A percentile compares a stretch with the other conserved stretches of the same genome.
phyloP scores from a whole-genome alignment of 305 asterid species.

The Fraxinus albicans region DNA sequence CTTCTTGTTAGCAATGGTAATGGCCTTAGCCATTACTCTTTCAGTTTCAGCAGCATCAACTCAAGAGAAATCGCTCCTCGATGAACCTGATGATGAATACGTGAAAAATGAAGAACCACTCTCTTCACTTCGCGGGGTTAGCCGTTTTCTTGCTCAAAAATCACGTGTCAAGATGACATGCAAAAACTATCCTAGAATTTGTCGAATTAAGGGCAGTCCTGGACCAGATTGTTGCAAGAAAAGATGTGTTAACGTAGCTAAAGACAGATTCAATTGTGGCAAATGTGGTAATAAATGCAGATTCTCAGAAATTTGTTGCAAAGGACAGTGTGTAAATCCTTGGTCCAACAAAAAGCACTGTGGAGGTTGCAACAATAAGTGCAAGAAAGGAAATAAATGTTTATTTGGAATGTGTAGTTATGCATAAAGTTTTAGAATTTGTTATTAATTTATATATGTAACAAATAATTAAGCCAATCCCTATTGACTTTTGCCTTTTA shows the following conservation, averaged over 20 bases:
- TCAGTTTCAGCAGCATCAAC: constrained; percentile 27
- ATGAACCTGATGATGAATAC: constrained; percentile 2
- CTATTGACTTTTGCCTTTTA: not conserved
- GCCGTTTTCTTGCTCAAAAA: constrained; percentile 35
- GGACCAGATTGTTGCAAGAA: constrained; percentile 64
- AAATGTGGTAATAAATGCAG: constrained; percentile 56
- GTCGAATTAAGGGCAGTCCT: constrained; percentile 46
- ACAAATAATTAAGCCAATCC: not conserved
- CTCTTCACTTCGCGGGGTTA: constrained; percentile 28
- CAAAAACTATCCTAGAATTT: constrained; percentile 47
- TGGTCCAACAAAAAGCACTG: constrained; percentile 38
- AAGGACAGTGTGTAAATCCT: constrained; percentile 54
- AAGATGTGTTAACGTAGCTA: constrained; percentile 40
- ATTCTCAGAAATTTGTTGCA: constrained; percentile 55
- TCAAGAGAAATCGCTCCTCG: not conserved
- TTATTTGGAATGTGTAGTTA: constrained; percentile 49
- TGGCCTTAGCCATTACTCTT: constrained; percentile 23
- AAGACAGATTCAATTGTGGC: constrained; percentile 53
- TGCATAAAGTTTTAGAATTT: constrained; percentile 21
- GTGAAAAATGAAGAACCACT: constrained; percentile 6
- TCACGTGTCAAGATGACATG: constrained; percentile 31
- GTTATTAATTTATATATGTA: not conserved
- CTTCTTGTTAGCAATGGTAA: constrained; percentile 28
- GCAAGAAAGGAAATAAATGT: constrained; percentile 40
- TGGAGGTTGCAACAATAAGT: constrained; percentile 51